Conservation (phyloP, 1,139 yeast species). For the Pichia sp. region DNA sequence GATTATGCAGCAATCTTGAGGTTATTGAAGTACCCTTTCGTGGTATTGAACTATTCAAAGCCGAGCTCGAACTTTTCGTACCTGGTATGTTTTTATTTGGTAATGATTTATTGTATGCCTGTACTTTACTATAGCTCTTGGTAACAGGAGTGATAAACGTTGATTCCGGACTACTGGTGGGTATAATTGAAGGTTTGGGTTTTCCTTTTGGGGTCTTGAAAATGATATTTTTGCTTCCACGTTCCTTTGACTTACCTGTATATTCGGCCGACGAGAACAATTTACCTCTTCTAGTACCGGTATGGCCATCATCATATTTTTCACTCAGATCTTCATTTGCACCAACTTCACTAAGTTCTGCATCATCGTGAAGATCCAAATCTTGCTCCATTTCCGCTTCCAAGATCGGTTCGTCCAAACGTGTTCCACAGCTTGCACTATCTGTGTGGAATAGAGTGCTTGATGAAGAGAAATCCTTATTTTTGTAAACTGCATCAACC, state of each 20-base stretch:
- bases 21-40: constrained; percentile 12
- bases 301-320: neutral
- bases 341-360: neutral
- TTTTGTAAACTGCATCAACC: constrained; percentile 53
- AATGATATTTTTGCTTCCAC: constrained; percentile 1
- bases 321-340: constrained; percentile 1
- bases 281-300: neutral
- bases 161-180: constrained; percentile 14
- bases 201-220: constrained; percentile 21
- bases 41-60: neutral
- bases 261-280: neutral
- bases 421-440: neutral
- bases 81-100: neutral
- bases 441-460: neutral
- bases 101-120: neutral
- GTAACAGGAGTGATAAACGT: constrained; percentile 9
- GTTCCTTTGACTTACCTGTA: constrained; percentile 1
- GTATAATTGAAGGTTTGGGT: constrained; percentile 1
- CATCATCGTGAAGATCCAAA: constrained; percentile 5
- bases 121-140: constrained; percentile 5
- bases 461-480: neutral
- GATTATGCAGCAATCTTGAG: constrained; percentile 15
- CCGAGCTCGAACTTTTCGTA: neutral
- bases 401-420: constrained; percentile 4
- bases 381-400: constrained; percentile 11